Base-by-base conservation (phyloP, 768 basidiomycete species). In the Podaxis pistillaris region DNA sequence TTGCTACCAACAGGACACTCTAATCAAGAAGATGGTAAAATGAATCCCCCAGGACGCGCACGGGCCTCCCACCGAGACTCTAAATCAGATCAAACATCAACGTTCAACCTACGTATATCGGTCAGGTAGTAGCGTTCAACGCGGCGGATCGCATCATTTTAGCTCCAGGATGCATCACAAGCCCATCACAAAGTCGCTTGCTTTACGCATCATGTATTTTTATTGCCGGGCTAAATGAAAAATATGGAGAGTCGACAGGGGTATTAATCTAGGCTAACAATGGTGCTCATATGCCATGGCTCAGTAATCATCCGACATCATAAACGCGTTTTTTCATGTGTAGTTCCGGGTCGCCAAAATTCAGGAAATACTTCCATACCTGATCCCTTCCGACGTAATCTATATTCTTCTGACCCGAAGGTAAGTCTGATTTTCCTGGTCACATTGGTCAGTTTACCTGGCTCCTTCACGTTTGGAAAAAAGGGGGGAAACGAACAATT, bases 121-220 rank as follows among this genome's bases (percentile, higher is more conserved):
- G 38, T 53, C 59, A 60, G 51, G 41, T 60, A 60, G 40, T 4
- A 11, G 15, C 30, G 30, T 33, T 15, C 59, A 52, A 53, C 22
- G 56, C 33, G 56, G 54, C 60, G 60, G 60, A 62, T 62, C 60
- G 54, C 60, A 56, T 62, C 60, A 56, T 9, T 56, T 62, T 37
- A 47, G 36, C 60, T 62, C 54, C 33, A 49, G 30, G 26, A 56
- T 26, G 17, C 30, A 33, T 15, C 47, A 49, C 6, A 58, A 36
- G n/a, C 22, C 22, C 8, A 17, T n/a, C 44, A 7, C 13, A 8
- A 46, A 9, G n/a, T 46, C 19, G 19, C 44, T n/a, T 46, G 24
- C 49, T 50, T 49, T 49, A 3, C 7, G 8, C 46, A 49, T 49
- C 17, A 17, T 11, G 12, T 41, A 13, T 40, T 12, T 40, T 41